These are phyloP conservation scores for Gossypium longicalyx DNA, from an alignment of 345 rosid genomes.

Conservation along the genomic window DNA sequence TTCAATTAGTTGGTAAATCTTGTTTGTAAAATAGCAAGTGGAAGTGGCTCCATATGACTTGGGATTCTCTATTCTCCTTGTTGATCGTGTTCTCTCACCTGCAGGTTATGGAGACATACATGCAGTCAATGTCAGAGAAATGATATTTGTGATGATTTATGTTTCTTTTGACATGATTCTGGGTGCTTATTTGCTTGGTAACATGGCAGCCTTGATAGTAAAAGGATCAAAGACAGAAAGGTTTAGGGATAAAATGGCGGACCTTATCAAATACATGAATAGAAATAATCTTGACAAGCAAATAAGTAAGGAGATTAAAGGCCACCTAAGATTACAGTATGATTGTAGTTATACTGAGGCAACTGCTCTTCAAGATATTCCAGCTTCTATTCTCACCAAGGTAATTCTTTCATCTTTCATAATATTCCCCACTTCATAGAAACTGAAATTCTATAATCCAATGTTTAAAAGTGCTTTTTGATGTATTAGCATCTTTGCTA, in stretches of 20 bases:
- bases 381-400: slow-evolving; percentile 68
- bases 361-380: slow-evolving; percentile 73
- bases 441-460: neutral
- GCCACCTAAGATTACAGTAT: slow-evolving; percentile 58
- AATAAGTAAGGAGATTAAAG: slow-evolving; percentile 55
- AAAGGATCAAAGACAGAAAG: slow-evolving; percentile 87
- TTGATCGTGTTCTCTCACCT: slow-evolving; percentile 2
- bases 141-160: slow-evolving; percentile 78
- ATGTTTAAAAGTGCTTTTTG: neutral
- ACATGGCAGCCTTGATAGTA: slow-evolving; percentile 86
- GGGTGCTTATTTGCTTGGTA: slow-evolving; percentile 84
- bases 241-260: slow-evolving; percentile 72
- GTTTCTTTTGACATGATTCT: slow-evolving; percentile 88
- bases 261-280: slow-evolving; percentile 61
- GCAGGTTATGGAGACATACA: slow-evolving; percentile 92
- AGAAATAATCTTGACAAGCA: slow-evolving; percentile 59
- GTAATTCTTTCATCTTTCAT: slow-evolving; percentile 28
- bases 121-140: slow-evolving; percentile 79
- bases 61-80: neutral
- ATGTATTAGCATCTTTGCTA: neutral
- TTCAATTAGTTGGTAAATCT: neutral
- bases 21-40: neutral
- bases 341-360: slow-evolving; percentile 54
- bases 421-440: neutral
- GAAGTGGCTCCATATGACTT: neutral